phyloP scores from a whole-genome alignment of 2,329 filamentous ascomycete genomes.

The Cercospora nicotianae region DNA sequence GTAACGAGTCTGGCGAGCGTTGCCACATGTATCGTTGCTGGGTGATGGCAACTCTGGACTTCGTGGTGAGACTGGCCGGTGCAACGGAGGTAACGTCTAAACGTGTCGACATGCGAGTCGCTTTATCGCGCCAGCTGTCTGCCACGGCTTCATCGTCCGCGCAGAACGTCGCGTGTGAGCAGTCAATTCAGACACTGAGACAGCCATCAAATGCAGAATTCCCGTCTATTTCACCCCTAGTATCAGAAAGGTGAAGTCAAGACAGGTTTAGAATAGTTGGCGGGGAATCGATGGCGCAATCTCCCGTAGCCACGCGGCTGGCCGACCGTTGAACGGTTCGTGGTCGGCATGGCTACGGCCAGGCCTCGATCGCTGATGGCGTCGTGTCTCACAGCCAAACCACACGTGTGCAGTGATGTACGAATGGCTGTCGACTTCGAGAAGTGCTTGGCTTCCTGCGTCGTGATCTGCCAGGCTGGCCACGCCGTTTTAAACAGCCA shows the following conservation, averaged over 20 bases:
- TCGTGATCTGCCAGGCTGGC: background rate
- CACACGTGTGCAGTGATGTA: background rate
- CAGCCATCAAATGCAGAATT: background rate
- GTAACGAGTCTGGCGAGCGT: background rate
- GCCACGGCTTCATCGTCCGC: background rate
- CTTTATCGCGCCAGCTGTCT: background rate
- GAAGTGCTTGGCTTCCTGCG: background rate
- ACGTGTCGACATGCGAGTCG: background rate
- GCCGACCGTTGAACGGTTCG: slow-evolving; percentile 4
- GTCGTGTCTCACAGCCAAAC: background rate
- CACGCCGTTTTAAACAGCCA: background rate
- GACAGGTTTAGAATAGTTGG: background rate
- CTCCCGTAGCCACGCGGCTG: slow-evolving; percentile 7
- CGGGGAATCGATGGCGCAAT: slow-evolving; percentile 12
- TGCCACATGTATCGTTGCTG: background rate
- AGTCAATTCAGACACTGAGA: background rate
- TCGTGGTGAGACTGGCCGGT: background rate
- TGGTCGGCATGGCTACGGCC: slow-evolving; percentile 2
- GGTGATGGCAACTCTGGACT: background rate
- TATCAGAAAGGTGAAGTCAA: background rate
- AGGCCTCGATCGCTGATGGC: background rate
- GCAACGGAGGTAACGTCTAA: background rate
- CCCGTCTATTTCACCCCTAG: background rate
- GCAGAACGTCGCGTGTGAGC: background rate
- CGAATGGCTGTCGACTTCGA: background rate